Evolutionary conservation across 2,329 filamentous ascomycete genomes (phyloP), one percentile per base, ranked within the genome.

Genomic region (Penicillium brasilianum): DNA sequence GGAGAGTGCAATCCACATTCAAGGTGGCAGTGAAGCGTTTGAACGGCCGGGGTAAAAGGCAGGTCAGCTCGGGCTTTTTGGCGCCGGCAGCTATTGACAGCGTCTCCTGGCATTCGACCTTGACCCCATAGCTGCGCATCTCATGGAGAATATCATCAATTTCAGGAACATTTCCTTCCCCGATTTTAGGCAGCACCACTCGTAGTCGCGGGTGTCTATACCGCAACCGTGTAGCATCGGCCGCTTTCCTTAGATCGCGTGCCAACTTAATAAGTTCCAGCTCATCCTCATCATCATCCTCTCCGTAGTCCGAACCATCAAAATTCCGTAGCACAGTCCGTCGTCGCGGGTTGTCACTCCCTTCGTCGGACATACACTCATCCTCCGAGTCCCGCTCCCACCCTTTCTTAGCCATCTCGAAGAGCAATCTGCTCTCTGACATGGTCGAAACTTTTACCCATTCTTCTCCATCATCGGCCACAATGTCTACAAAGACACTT

Each of bases 401-500:
- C 11, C 88, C 88, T 60, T 87, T 83, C 72, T 90, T 89, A 3
- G 89, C 88, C 64, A 90, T 82, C 66, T 91, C 88, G 70, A 88
- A 88, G 18, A 90, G 75, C 32, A 91, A 76, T 55, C 88, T 81
- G 60, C 82, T 86, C 65, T 89, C 84, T 0, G 86, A 88, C 25
- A 89, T 78, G 4, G 87, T 88, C 5, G 86, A 89, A 1, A 91
- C 84, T 72, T 90, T 90, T 57, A 88, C 83, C 89, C 88, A 91
- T 68, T 87, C 82, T 59, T 82, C 76, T 11, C 88, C 88, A 71
- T 86, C 82, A 58, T 86, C 80, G 1, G 86, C 82, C 28, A 91
- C 84, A 49, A 90, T 84, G 74, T 91, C 88, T 4, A 90, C 86
- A 55, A 85, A 76, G 1, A 85, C 85, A 62, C 81, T 82, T 37